Percentiles rank a stretch among this genome's conserved stretches.
Evolutionary conservation across 495 filamentous ascomycete genomes (phyloP).

Genomic region (Schizothecium vesticola): DNA sequence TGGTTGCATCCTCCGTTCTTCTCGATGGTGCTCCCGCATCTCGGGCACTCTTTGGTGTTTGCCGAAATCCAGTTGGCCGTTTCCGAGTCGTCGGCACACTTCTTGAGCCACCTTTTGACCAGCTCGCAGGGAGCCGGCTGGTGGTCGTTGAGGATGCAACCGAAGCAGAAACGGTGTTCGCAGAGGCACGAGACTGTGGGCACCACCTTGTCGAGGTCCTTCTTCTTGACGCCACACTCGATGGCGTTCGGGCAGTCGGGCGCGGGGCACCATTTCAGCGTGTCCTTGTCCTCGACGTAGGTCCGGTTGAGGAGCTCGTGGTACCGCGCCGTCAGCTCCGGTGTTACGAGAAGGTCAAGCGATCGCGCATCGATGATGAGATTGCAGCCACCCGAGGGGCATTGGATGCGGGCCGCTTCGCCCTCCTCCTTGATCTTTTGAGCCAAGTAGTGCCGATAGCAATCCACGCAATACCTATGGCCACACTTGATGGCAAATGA

Average conservation of each 20-base stretch:
- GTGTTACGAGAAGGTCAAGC: constrained; percentile 72
- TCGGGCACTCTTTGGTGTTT: constrained; percentile 97
- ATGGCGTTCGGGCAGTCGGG: constrained; percentile 91
- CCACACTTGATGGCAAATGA: constrained; percentile 94
- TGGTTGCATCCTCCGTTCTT: constrained; percentile 99
- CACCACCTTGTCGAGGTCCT: constrained; percentile 75
- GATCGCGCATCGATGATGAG: constrained; percentile 89
- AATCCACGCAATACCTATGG: constrained; percentile 91
- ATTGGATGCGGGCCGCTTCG: constrained; percentile 90
- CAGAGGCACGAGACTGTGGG: constrained; percentile 85
- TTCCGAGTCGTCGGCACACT: constrained; percentile 97
- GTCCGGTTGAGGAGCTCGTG: constrained; percentile 82
- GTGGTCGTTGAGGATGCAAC: constrained; percentile 88
- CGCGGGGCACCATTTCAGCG: constrained; percentile 93
- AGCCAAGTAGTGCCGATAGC: constrained; percentile 82
- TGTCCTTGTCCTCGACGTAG: constrained; percentile 94
- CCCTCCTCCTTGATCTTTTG: constrained; percentile 95
- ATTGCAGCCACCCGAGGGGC: constrained; percentile 79
- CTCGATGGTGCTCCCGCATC: constrained; percentile 93
- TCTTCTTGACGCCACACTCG: constrained; percentile 80
- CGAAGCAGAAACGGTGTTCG: constrained; percentile 86
- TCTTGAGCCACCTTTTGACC: constrained; percentile 95
- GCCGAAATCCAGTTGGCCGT: constrained; percentile 99
- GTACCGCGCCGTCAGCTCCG: constrained; percentile 72
- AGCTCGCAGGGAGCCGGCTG: constrained; percentile 87